A percentile compares a stretch with the other conserved stretches of the same genome.
phyloP scores from a whole-genome alignment of 768 basidiomycete genomes.

The Podaxis carcinomalis region DNA sequence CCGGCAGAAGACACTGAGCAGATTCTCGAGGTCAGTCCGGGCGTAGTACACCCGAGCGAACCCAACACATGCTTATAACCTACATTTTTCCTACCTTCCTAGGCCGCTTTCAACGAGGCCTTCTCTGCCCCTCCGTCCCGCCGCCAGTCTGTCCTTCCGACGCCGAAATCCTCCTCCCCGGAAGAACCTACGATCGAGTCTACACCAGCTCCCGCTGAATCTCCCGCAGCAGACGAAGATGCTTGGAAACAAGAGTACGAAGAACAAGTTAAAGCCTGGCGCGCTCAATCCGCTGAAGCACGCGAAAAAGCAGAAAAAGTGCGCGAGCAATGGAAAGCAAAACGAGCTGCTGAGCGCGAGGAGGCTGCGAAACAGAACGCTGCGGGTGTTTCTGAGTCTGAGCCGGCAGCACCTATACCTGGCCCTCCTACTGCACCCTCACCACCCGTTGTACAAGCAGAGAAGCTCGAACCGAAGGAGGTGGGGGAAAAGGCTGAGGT shows the following conservation, averaged over 20 bases:
- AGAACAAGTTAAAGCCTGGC: slow-evolving; percentile 65
- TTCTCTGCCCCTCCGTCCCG: slow-evolving; percentile 28
- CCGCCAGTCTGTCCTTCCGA: slow-evolving; percentile 18
- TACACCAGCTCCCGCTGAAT: background rate
- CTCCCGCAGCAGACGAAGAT: slow-evolving; percentile 28
- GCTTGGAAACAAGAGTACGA: slow-evolving; percentile 70
- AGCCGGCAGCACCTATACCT: background rate
- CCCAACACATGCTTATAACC: background rate
- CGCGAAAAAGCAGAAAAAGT: slow-evolving; percentile 73
- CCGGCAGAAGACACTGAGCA: slow-evolving; percentile 5
- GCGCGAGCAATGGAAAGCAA: slow-evolving; percentile 66
- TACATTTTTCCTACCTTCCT: background rate
- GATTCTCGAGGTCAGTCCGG: background rate
- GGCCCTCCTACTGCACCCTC: background rate
- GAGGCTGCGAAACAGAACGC: slow-evolving; percentile 29
- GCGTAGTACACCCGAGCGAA: background rate
- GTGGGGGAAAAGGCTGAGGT: background rate
- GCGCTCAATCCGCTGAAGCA: slow-evolving; percentile 64
- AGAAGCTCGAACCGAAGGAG: background rate
- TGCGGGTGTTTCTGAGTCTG: slow-evolving; percentile 10
- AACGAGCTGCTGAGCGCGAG: slow-evolving; percentile 40
- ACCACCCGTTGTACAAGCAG: background rate
- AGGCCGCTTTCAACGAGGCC: slow-evolving; percentile 26
- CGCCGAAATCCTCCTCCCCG: slow-evolving; percentile 3
- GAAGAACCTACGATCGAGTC: background rate